Base-by-base conservation (phyloP, 345 rosid species). In the Aquilaria malaccensis region DNA sequence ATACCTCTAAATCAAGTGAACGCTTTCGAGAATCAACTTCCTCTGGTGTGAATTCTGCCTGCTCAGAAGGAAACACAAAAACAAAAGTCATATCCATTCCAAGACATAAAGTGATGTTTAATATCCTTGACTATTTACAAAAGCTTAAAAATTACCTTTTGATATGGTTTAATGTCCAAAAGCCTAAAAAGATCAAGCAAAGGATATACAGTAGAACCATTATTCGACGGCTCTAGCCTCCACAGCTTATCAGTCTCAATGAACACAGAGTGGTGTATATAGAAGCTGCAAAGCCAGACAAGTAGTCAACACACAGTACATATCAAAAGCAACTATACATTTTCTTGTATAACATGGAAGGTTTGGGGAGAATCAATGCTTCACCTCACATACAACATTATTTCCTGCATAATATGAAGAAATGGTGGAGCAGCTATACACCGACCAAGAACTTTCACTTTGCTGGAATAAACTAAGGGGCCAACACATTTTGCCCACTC, bases 401-500 rank as follows among this genome's bases (percentile, higher is more conserved):
- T 72, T 63, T 71, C 79, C 60, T 74, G 76, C 75, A 74, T 74
- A 10, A 76, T 63, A 48, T 50, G 55, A 57, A 74, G 79, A 56
- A 22, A 48, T 31, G 53, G 50, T 2, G 85, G 81, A 11, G 76
- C 80, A 62, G 75, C 78, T 58, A 77, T 33, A 46, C 80, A 75
- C 13, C 77, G 65, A 43, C 79, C 81, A 15, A 67, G 52, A 56
- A 80, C 63, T 60, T 77, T 77, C 45, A 77, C 79, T 74, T 74
- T 77, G 0, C 10, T 11, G 10, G 81, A 74, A 50, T 59, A 62
- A 4, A 77, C 68, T 22, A 77, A 74, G 1, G 84, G 84, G 59
- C 67, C 37, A 56, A 80, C 70, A 68, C 77, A 76, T 61, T 70
- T 80, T 50, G 67, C 75, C 81, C 79, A 70, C 11, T 75, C 79